Evolutionary conservation across 192 early-diverging fungal species (phyloP), one percentile per base, ranked within the genome.

Genomic region (Oehlia diaphana): DNA sequence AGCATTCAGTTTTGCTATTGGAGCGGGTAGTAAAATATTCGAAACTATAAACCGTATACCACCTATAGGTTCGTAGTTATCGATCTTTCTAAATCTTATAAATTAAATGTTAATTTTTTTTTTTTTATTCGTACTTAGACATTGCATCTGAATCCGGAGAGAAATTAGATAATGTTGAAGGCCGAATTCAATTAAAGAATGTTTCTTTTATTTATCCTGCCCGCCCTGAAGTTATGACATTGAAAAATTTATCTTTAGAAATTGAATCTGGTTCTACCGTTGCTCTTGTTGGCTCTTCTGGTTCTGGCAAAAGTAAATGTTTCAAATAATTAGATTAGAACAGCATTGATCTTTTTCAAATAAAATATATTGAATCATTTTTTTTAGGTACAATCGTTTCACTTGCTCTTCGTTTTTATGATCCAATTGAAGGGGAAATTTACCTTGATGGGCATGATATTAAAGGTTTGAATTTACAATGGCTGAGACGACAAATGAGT

Each of bases 11-110:
- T 5, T 94, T 95, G 94, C 92, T 63, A 88, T 88, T 26, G 97
- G 93, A 33, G 96, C 96, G 1, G 96, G 93, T 7, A 87, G 87
- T 77, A 93, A 90, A 61, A 91, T 98, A 67, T 98, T 92, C 81
- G 81, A 86, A 68, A 92, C 93, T 37, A 93, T 98, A 66, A 94
- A 96, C 80, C 92, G 95, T 76, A 77, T 91, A 49, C 94, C 94
- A 64, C 80, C 85, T 0, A 97, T 98, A 71, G 93, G 97, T 82
- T 71, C 93, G 4, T 81, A 21, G 1, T 58, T 7, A 58, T 58
- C 21, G 4, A 4, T 21, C 19, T 21, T 21, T 21, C 21, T 58
- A 21, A 58, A 58, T 14, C 12, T 14, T 50, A 1, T 21, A 21
- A 58, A 21, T 58, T 21, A 21, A 21, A 0, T 7, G 19, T 7